Base-by-base conservation (phyloP, 148 eudicot genomes). In the Hydrangea macrophylla region DNA sequence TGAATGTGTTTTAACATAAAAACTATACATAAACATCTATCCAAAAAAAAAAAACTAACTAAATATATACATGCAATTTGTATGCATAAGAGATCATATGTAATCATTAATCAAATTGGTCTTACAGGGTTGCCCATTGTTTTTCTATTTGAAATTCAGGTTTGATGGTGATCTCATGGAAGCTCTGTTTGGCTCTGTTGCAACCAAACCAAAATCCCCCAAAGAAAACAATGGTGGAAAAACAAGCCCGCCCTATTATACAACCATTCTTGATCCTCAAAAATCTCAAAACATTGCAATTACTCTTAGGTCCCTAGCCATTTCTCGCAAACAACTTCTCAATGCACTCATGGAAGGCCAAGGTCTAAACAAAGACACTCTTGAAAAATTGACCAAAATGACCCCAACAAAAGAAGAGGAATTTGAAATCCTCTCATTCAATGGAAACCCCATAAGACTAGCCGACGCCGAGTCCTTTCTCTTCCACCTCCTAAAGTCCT, bases 391-490 rank as follows among this genome's bases (percentile, higher is more conserved):
- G 53, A 54, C 81, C 9, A 77, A 72, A 82, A 87, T 88, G 25
- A 66, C 86, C 73, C 96, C 92, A 7, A 76, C 97, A 0, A 60
- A 80, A 56, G 96, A 94, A 68, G 98, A 94, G 66, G 76, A 74
- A 50, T 42, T 79, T 26, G 44, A 79, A 35, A 88, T 94, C 75
- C 79, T 81, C 0, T 83, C 83, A 3, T 94, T 77, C 39, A 73
- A 84, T n/a, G 87, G 87, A n/a, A 96, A 94, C 30, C 85, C 80
- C 9, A 71, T 81, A 2, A 80, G 73, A 57, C 82, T 94, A 5
- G 97, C 97, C 3, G 93, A 88, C 71, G 96, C 97, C 3, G 98
- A 94, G 72, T 90, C 90, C 54, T 94, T 94, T 74, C 86, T 94
- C 2, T 87, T 68, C 73, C 87, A 81, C 44, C 74, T 90, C 76